Evolutionary conservation across 768 basidiomycete genomes (phyloP).

Genomic region (Hericium coralloides): DNA sequence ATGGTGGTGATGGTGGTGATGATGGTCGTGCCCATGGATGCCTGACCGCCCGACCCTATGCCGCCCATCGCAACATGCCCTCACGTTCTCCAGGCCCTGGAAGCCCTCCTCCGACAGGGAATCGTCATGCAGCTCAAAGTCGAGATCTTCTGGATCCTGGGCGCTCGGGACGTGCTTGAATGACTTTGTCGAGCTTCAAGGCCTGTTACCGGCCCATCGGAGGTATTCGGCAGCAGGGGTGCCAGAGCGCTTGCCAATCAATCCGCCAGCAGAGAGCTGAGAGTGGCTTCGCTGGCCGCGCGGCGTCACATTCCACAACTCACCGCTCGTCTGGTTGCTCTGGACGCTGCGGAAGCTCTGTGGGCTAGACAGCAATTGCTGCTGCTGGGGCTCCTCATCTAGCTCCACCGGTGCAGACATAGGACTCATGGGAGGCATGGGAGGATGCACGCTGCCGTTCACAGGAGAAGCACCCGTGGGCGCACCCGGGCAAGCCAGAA

Average conservation of each 20-base stretch:
- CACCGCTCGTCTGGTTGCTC: slow-evolving; percentile 44
- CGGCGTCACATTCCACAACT: slow-evolving; percentile 69
- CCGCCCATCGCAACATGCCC: slow-evolving; percentile 82
- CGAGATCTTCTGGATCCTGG: slow-evolving; percentile 48
- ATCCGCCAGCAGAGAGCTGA: slow-evolving; percentile 64
- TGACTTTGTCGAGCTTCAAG: slow-evolving; percentile 66
- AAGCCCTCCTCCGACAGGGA: slow-evolving; percentile 68
- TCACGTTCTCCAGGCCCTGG: slow-evolving; percentile 92
- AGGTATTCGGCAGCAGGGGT: slow-evolving; percentile 91
- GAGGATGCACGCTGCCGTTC: slow-evolving; percentile 6
- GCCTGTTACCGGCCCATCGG: slow-evolving; percentile 68
- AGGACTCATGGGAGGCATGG: slow-evolving; percentile 19
- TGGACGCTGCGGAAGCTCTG: slow-evolving; percentile 66
- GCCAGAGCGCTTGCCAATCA: slow-evolving; percentile 77
- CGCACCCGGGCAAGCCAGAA: slow-evolving; percentile 63
- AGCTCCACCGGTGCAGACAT: slow-evolving; percentile 21
- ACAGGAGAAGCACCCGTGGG: slow-evolving; percentile 18
- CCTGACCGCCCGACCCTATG: slow-evolving; percentile 60
- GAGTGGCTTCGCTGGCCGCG: slow-evolving; percentile 73
- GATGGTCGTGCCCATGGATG: slow-evolving; percentile 37
- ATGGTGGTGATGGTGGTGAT: slow-evolving; percentile 53
- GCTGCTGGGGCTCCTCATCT: slow-evolving; percentile 39
- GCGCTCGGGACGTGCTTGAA: slow-evolving; percentile 26
- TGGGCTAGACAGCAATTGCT: slow-evolving; percentile 46
- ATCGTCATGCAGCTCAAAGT: slow-evolving; percentile 79